Base-by-base conservation (phyloP, 345 rosid species). In the Barbarea vulgaris region DNA sequence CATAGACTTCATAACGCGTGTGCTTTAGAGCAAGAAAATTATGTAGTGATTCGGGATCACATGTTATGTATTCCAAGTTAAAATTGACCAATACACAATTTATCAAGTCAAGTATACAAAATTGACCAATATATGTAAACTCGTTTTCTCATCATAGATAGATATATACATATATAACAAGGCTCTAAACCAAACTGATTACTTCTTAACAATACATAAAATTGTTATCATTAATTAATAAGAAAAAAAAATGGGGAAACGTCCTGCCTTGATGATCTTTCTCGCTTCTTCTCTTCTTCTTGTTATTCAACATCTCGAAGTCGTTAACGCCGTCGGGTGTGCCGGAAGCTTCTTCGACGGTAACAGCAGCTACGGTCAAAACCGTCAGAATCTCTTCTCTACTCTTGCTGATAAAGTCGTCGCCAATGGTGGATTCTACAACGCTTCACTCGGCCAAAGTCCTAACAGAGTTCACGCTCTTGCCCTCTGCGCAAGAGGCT, bases 401-500 rank as follows among this genome's bases (percentile, higher is more conserved):
- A 47, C 75, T 59, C 67, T 59, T 21, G 58, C 58, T 21, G 31
- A 36, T 22, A 71, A 71, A 17, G 56, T 24, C 25, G 25, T 24
- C 3, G 25, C 25, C 25, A 24, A 47, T 4, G 64, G 53, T 5
- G 82, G 82, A 24, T 82, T 72, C 73, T 75, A 66, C 58, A 59
- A 60, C 17, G 37, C 77, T 4, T 50, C 75, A 6, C 15, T 28
- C 2, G 80, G 80, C 18, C 54, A 67, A 61, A 69, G 31, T 46
- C 18, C 31, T 10, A 37, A 78, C 74, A 41, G 25, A 71, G 3
- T 72, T 27, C 71, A 75, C 24, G 69, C 47, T 37, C 68, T 67
- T 10, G 73, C 58, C 10, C 69, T 79, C n/a, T 75, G 75, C 18
- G 61, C 67, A 34, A 74, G 59, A 44, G 83, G 72, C 59, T 58